These are phyloP conservation scores for Epichloe baconii DNA, from an alignment of 2,329 filamentous ascomycete species.

Conservation along the genomic window DNA sequence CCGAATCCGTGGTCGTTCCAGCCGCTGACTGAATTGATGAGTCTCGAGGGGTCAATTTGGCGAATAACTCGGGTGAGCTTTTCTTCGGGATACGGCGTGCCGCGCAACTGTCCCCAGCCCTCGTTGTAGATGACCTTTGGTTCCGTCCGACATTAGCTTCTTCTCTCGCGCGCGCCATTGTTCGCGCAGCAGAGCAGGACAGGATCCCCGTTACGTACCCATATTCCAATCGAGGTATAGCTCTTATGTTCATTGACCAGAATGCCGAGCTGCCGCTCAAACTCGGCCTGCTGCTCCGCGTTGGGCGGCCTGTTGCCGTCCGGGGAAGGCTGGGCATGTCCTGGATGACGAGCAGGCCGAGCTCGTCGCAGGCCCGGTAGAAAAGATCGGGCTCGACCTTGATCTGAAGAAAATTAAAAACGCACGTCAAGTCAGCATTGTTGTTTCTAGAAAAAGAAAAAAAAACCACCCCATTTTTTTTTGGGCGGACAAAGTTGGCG, in stretches of 20 bases:
- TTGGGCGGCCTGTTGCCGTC: conserved; percentile 22
- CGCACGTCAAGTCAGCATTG: background rate
- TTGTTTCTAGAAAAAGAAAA: no score
- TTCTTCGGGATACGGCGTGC: conserved; percentile 40
- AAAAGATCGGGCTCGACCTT: conserved; percentile 56
- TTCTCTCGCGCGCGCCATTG: no score
- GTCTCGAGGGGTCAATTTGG: conserved; percentile 46
- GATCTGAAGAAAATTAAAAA: conserved; percentile 26
- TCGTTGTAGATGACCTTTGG: conserved; percentile 54
- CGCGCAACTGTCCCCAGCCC: conserved; percentile 50
- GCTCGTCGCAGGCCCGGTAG: conserved; percentile 52
- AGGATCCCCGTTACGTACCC: conserved; percentile 28
- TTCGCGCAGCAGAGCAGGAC: background rate
- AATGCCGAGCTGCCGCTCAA: conserved; percentile 47
- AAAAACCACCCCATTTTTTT: no score
- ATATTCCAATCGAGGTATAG: conserved; percentile 52
- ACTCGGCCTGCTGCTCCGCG: conserved; percentile 46
- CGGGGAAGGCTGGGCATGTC: conserved; percentile 53
- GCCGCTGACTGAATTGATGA: conserved; percentile 50
- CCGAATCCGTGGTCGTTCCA: conserved; percentile 58
- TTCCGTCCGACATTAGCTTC: background rate
- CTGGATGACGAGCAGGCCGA: conserved; percentile 55
- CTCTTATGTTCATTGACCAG: conserved; percentile 50
- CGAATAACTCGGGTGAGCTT: conserved; percentile 41
- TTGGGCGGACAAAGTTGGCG: no score